Evolutionary conservation across 1,139 yeast species (phyloP).

Genomic region (Geotrichum fermentans): DNA sequence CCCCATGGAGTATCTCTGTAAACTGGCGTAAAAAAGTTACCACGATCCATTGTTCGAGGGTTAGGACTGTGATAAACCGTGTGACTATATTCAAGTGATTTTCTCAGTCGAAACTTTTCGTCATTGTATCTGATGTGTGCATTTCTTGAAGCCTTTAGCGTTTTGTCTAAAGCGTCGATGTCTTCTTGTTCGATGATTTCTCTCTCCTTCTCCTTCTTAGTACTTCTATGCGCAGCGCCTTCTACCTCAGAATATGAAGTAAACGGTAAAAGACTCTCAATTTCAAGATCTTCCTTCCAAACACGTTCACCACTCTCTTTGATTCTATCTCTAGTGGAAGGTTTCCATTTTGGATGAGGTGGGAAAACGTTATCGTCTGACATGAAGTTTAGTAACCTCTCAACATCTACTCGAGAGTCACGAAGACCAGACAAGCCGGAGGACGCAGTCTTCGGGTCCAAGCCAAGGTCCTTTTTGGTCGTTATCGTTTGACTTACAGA

Average conservation of each 20-base stretch:
- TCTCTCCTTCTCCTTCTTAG: not conserved
- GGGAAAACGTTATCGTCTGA: constrained; percentile 19
- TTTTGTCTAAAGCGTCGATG: constrained; percentile 35
- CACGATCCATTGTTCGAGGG: constrained; percentile 43
- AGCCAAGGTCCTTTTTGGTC: not conserved
- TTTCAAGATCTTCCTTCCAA: constrained; percentile 20
- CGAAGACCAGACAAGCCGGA: constrained; percentile 2
- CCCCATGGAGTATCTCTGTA: constrained; percentile 20
- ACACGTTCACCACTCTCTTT: constrained; percentile 18
- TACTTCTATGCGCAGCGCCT: not conserved
- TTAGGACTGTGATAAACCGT: constrained; percentile 32
- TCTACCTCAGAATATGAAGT: not conserved
- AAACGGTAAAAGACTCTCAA: constrained; percentile 23
- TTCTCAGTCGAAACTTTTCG: constrained; percentile 45
- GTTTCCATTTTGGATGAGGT: constrained; percentile 2
- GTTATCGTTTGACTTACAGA: not conserved
- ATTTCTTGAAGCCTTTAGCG: constrained; percentile 45
- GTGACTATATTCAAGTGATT: constrained; percentile 53
- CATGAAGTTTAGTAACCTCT: constrained; percentile 22
- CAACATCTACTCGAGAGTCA: constrained; percentile 20
- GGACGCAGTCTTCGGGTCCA: constrained; percentile 18
- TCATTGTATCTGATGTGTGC: constrained; percentile 43
- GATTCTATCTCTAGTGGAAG: constrained; percentile 12
- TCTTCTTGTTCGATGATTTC: constrained; percentile 18
- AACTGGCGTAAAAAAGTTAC: constrained; percentile 51